Evolutionary conservation across 2,329 filamentous ascomycete species (phyloP), one percentile per base, ranked within the genome.

Genomic region (Phyllosticta citriasiana): DNA sequence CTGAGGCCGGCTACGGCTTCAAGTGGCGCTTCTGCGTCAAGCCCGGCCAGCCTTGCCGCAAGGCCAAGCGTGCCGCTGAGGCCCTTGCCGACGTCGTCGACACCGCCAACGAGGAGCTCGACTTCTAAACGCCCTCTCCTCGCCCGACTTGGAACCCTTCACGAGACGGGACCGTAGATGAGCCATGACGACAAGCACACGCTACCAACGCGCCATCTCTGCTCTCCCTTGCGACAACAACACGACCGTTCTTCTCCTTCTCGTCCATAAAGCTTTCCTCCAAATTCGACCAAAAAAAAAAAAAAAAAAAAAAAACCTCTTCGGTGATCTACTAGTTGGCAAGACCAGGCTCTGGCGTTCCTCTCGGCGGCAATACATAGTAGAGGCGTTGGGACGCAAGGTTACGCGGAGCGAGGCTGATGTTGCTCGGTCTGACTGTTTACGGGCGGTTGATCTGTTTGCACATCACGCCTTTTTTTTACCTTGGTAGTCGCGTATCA

Each of bases 11-110:
- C 6, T 30, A 30, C 27, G 60, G 62, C 33, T 24, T 55, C 60
- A 2, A 66, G 25, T 53, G 60, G 12, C 30, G 69, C 4, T 72
- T 71, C 65, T 79, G 78, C 67, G 65, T 72, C 64, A 67, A 70
- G 47, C 70, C 69, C 30, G 77, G 78, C 35, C 70, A 76, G 65
- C 65, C 71, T 25, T 81, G 79, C 74, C 74, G 70, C 69, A 76
- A 77, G 66, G 71, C 72, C 60, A 77, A 76, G 69, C 77, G 76
- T 64, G 73, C 73, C 19, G 73, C 73, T 54, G 72, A 74, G 57
- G 72, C 72, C 12, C 67, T 76, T 27, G 69, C 76, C 33, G 64
- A 70, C 16, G 71, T 71, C 62, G 59, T 67, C 61, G n/a, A n/a
- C 40, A 14, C 40, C 5, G 40, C 40, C 40, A n/a, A n/a, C 40